Evolutionary conservation across 169 alveolate species (phyloP), one percentile per base, ranked within the genome.

Genomic region (Miamiensis avidus): DNA sequence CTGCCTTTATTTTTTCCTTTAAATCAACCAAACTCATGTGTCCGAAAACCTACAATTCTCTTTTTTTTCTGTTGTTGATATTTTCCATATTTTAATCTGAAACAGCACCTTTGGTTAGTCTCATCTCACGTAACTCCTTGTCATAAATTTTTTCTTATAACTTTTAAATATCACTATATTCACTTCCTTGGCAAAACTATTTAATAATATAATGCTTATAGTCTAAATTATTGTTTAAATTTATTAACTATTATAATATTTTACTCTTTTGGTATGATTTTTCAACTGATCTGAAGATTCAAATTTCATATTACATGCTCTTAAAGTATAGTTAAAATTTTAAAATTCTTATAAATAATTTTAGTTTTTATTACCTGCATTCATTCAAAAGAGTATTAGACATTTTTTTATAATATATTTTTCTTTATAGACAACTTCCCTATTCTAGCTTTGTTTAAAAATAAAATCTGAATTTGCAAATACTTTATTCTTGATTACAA

Each of bases 221-320:
- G n/a, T n/a, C n/a, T n/a, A n/a, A n/a, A n/a, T n/a, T n/a, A n/a
- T n/a, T n/a, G n/a, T n/a, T n/a, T n/a, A n/a, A n/a, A n/a, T 78
- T 6, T 31, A 34, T 65, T 0, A 79, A 49, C 0, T 34, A 1
- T 11, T 29, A 79, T 49, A n/a, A 6, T 25, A 79, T 0, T 0
- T 29, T 75, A 86, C 90, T 78, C 65, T 86, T 79, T 86, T 86
- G 0, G 81, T 78, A 75, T 86, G 90, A 76, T 86, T 86, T 73
- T 86, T 74, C 20, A 86, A 75, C 31, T 86, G 74, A n/a, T 86
- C 65, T 25, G 83, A 49, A 34, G 82, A 34, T 76, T 86, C 86
- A 65, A 86, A 86, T 75, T 86, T 86, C 87, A 86, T 81, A 34
- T 86, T 86, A 49, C 90, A 86, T 31, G 90, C 83, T 79, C 84